phyloP scores from a whole-genome alignment of 352 stramenopile genomes.

The Pythium periplocum region DNA sequence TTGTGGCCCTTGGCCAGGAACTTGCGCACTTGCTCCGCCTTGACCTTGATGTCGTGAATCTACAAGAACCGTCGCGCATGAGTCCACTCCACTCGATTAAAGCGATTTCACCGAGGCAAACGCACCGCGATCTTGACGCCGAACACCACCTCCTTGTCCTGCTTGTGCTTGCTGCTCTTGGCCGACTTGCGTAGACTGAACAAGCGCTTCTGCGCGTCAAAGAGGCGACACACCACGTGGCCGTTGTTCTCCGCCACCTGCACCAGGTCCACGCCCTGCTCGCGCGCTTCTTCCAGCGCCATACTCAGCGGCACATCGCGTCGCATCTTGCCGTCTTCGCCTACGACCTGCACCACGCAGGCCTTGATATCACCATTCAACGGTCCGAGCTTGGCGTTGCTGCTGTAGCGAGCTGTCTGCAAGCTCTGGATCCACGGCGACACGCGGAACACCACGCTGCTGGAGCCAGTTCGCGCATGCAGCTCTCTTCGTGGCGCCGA shows the following conservation, averaged over 20 bases:
- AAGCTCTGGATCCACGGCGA: not conserved
- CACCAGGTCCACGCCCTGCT: constrained; percentile 60
- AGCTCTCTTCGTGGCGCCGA: no score
- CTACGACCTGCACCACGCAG: constrained; percentile 45
- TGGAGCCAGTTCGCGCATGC: no score
- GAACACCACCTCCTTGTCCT: constrained; percentile 68
- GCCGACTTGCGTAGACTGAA: constrained; percentile 63
- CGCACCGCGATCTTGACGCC: constrained; percentile 68
- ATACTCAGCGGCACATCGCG: constrained; percentile 41
- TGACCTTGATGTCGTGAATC: constrained; percentile 64
- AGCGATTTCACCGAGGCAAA: constrained; percentile 1
- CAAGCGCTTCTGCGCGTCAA: constrained; percentile 70
- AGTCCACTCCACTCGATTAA: not conserved
- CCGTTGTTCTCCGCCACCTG: constrained; percentile 49
- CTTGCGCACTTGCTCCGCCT: constrained; percentile 59
- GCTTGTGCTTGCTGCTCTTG: constrained; percentile 62
- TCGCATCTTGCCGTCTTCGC: constrained; percentile 43
- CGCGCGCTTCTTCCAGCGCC: constrained; percentile 45
- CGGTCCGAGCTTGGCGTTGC: constrained; percentile 34
- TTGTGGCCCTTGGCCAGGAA: constrained; percentile 77
- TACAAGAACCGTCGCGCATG: constrained; percentile 11
- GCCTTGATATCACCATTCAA: constrained; percentile 64
- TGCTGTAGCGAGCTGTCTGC: constrained; percentile 10
- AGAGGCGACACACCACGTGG: constrained; percentile 51
- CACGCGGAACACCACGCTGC: no score